A percentile compares a stretch with the other conserved stretches of the same genome.
phyloP scores from a whole-genome alignment of 208 protist genomes.

The Porcisia deanei region DNA sequence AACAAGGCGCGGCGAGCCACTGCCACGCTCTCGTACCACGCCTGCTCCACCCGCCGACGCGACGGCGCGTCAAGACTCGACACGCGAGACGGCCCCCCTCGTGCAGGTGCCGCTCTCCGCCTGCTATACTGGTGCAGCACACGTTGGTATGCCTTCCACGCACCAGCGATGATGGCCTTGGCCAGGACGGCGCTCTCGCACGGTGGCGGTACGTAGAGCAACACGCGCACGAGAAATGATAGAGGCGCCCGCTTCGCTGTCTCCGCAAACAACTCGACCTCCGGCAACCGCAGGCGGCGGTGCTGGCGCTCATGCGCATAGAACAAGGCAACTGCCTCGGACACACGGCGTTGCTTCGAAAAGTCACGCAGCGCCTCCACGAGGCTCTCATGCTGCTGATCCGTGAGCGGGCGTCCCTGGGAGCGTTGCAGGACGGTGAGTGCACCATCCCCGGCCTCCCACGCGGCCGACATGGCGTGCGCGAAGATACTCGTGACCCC shows the following conservation, averaged over 20 bases:
- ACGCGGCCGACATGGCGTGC: background rate
- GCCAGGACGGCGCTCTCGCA: conserved; percentile 30
- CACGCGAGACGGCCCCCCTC: background rate
- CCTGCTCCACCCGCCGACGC: conserved; percentile 4
- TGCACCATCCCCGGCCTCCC: background rate
- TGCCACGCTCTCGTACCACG: conserved; percentile 23
- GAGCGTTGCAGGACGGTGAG: conserved; percentile 14
- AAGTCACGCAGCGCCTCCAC: conserved; percentile 32
- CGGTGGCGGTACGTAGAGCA: conserved; percentile 32
- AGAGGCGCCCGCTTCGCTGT: conserved; percentile 38
- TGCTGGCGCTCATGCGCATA: conserved; percentile 34
- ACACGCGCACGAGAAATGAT: conserved; percentile 34
- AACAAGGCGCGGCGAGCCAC: conserved; percentile 17
- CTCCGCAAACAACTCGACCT: conserved; percentile 57
- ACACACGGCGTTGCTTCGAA: conserved; percentile 22
- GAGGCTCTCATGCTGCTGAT: conserved; percentile 39
- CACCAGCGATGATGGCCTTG: conserved; percentile 27
- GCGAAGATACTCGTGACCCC: background rate
- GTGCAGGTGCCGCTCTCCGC: background rate
- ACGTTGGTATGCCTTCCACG: conserved; percentile 27
- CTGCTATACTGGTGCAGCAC: conserved; percentile 3
- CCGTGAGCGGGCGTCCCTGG: conserved; percentile 30
- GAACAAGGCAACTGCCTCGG: conserved; percentile 44
- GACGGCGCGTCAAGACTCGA: background rate
- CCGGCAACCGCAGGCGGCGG: conserved; percentile 29